Evolutionary conservation across 768 basidiomycete species (phyloP), one percentile per base, ranked within the genome.

Genomic region (Collybia nuda): DNA sequence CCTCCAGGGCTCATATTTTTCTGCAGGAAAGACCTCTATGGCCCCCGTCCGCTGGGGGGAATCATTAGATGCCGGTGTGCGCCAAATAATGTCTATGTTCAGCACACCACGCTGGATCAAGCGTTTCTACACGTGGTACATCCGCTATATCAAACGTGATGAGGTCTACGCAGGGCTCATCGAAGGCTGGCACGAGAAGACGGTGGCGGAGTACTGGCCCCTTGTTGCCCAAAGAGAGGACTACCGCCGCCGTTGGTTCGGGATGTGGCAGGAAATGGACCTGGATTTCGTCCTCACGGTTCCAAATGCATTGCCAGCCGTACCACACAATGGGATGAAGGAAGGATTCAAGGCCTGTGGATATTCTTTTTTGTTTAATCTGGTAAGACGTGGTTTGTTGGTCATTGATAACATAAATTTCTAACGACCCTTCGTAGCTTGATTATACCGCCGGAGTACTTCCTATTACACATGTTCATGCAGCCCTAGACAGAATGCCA

Each of bases 271-370:
- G 43, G 61, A 66, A 36, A 61, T 72, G 59, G 63, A 73, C 22
- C 60, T 86, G 19, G 84, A 86, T 62, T 85, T 78, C 60, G 65
- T 84, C 18, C 69, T 83, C 42, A 84, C 76, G 2, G 83, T 80
- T 7, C 83, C 80, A 4, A 80, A 83, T 60, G 71, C 78, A 24
- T 60, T 78, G 26, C 79, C 83, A 15, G 82, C 82, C 1, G 69
- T 82, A 2, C 79, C 78, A 5, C 78, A 81, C 53, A 63, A 69
- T 1, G 79, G 79, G 0, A 79, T 77, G 78, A 77, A 73, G 49
- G 69, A 77, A 21, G 76, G 77, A 9, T 77, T 74, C 62, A 74
- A 70, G 50, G 69, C 78, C 1, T 81, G 81, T 47, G 77, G 77
- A 4, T 86, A 86, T 61, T 24, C n/a, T 6, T 47, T 26, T 2